phyloP scores from a whole-genome alignment of 495 filamentous ascomycete species.

The Hypoxylon trugodes region DNA sequence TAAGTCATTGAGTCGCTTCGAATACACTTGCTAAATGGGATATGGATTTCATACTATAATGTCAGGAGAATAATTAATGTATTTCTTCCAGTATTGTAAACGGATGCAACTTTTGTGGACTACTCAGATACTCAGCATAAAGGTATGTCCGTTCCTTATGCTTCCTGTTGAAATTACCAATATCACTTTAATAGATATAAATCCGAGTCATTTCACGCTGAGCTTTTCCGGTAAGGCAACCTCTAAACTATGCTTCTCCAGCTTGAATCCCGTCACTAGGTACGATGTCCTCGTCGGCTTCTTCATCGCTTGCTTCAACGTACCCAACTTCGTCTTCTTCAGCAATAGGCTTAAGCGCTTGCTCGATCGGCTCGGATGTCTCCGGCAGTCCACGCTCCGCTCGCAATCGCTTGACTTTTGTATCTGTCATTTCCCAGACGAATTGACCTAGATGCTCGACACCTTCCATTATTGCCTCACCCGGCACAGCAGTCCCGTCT shows the following conservation, averaged over 20 bases:
- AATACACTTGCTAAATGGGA: background rate
- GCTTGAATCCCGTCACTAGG: constrained; percentile 6
- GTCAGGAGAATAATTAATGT: background rate
- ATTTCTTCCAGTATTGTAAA: constrained; percentile 1
- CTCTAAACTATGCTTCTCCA: constrained; percentile 16
- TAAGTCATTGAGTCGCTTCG: background rate
- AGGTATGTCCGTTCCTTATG: constrained; percentile 7
- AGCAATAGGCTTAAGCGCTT: constrained; percentile 30
- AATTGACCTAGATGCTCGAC: constrained; percentile 97
- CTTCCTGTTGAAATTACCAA: constrained; percentile 2
- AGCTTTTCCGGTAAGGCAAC: too few relatives aligned
- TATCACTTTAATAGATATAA: background rate
- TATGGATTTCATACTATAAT: background rate
- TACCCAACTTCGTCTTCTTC: constrained; percentile 52
- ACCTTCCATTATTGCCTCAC: constrained; percentile 77
- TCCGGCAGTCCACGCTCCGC: constrained; percentile 51
- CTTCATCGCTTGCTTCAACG: constrained; percentile 51
- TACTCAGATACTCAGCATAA: background rate
- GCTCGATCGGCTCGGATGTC: constrained; percentile 22
- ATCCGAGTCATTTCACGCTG: background rate
- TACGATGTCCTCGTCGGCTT: constrained; percentile 45
- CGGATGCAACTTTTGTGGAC: background rate
- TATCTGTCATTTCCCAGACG: constrained; percentile 94
- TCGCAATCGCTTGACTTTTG: constrained; percentile 69
- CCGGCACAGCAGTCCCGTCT: constrained; percentile 59